Evolutionary conservation across 2,329 filamentous ascomycete species (phyloP).

Genomic region (Fusarium tupiense): DNA sequence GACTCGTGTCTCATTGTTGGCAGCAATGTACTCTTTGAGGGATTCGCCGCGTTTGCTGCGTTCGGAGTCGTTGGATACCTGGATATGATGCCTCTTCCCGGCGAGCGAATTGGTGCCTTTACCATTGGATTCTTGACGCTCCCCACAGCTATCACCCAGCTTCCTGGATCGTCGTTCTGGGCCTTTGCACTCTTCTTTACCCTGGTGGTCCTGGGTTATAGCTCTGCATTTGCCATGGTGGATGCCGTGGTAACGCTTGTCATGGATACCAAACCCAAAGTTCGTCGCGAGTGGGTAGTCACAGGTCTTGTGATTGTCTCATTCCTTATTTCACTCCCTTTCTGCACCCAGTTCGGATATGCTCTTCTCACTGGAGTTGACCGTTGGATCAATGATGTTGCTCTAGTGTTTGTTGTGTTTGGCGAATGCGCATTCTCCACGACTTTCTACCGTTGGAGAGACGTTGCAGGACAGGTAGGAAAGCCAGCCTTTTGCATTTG

Average conservation of each 20-base stretch:
- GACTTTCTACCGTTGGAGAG: constrained; percentile 62
- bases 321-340: constrained; percentile 64
- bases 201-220: constrained; percentile 66
- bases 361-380: constrained; percentile 65
- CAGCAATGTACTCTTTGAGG: constrained; percentile 67
- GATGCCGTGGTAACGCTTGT: constrained; percentile 64
- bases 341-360: constrained; percentile 67
- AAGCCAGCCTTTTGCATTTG: constrained; percentile 55
- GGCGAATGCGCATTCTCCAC: constrained; percentile 62
- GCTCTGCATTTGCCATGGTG: constrained; percentile 68
- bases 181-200: constrained; percentile 68
- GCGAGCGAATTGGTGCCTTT: constrained; percentile 61
- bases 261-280: constrained; percentile 58
- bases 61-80: constrained; percentile 66
- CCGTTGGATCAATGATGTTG: constrained; percentile 64
- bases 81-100: constrained; percentile 49
- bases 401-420: constrained; percentile 64
- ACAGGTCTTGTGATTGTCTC: constrained; percentile 59
- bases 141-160: constrained; percentile 64
- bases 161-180: constrained; percentile 68
- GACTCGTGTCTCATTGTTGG: constrained; percentile 65
- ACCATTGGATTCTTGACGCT: constrained; percentile 67
- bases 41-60: constrained; percentile 58
- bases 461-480: constrained; percentile 57
- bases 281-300: constrained; percentile 56